Percentiles rank a stretch among this genome's conserved stretches.
These are phyloP conservation scores for Talaromyces rugulosus DNA, from an alignment of 2,329 filamentous ascomycete genomes.

Conservation along the genomic window DNA sequence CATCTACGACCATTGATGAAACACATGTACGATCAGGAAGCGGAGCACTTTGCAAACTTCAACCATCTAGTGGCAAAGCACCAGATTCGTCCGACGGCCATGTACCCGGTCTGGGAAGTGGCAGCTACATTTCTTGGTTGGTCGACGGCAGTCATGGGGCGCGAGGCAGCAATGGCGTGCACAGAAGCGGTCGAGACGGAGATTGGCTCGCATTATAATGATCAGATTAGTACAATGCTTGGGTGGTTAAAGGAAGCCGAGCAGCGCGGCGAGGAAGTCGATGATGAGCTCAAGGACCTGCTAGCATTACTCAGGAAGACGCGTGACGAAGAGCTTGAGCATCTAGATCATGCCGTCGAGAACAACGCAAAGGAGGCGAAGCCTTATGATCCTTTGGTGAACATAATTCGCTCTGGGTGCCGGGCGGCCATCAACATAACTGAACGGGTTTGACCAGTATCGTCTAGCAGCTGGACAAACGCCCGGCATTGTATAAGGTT, in stretches of 20 bases:
- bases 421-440: conserved; percentile 87
- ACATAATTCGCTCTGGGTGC: conserved; percentile 84
- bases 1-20: conserved; percentile 87
- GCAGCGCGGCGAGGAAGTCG: conserved; percentile 71
- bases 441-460: conserved; percentile 37
- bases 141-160: conserved; percentile 81
- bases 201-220: conserved; percentile 94
- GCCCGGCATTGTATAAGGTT: not conserved
- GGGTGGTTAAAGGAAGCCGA: conserved; percentile 77
- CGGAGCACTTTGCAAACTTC: conserved; percentile 79
- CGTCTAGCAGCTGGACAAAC: not conserved
- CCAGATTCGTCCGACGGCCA: conserved; percentile 83
- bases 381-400: conserved; percentile 84
- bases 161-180: conserved; percentile 96
- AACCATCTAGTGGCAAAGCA: conserved; percentile 78
- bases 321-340: conserved; percentile 92
- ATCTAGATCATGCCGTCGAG: conserved; percentile 90
- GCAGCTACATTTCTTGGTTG: conserved; percentile 80
- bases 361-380: conserved; percentile 87
- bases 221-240: conserved; percentile 76
- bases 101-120: conserved; percentile 85
- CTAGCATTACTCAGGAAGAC: conserved; percentile 74
- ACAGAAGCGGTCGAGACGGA: conserved; percentile 96
- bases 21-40: conserved; percentile 98
- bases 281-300: conserved; percentile 70